phyloP scores from a whole-genome alignment of 73 alveolate species.

The Paramecium caudatum region DNA sequence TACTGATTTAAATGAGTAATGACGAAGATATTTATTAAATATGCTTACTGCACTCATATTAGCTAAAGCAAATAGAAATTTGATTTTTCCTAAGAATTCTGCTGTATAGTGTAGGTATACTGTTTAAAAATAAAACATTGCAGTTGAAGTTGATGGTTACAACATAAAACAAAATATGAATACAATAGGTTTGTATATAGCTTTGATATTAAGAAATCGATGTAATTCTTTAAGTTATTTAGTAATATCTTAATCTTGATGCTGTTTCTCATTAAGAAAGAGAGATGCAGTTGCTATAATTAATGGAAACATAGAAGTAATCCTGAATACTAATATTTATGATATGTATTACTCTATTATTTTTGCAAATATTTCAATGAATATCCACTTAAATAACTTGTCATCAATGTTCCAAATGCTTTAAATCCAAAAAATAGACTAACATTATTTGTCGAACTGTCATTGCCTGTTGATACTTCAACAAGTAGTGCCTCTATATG shows the following conservation, averaged over 20 bases:
- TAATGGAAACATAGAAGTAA: slow-evolving; percentile 71
- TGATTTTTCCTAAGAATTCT: slow-evolving; percentile 79
- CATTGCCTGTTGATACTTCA: slow-evolving; percentile 45
- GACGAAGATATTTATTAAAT: slow-evolving; percentile 78
- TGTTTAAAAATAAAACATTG: slow-evolving; percentile 74
- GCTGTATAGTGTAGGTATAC: slow-evolving; percentile 62
- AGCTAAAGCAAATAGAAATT: slow-evolving; percentile 83
- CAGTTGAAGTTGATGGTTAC: slow-evolving; percentile 71
- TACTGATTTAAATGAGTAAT: slow-evolving; percentile 79
- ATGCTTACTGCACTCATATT: slow-evolving; percentile 81
- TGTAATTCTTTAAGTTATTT: slow-evolving; percentile 59
- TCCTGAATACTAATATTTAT: slow-evolving; percentile 18
- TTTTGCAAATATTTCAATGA: slow-evolving; percentile 57
- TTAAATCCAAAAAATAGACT: slow-evolving; percentile 72
- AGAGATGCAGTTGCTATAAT: slow-evolving; percentile 63
- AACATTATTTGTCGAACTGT: slow-evolving; percentile 73
- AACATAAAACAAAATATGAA: slow-evolving; percentile 70
- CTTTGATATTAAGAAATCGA: slow-evolving; percentile 54
- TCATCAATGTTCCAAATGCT: slow-evolving; percentile 71
- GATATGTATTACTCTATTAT: not conserved
- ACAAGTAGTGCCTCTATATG: slow-evolving; percentile 56
- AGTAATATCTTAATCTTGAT: not conserved
- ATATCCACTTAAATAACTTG: slow-evolving; percentile 67
- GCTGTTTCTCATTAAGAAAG: slow-evolving; percentile 56
- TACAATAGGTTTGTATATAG: slow-evolving; percentile 70